Conservation (phyloP, 768 basidiomycete genomes). For the Plicaturopsis crispa region DNA sequence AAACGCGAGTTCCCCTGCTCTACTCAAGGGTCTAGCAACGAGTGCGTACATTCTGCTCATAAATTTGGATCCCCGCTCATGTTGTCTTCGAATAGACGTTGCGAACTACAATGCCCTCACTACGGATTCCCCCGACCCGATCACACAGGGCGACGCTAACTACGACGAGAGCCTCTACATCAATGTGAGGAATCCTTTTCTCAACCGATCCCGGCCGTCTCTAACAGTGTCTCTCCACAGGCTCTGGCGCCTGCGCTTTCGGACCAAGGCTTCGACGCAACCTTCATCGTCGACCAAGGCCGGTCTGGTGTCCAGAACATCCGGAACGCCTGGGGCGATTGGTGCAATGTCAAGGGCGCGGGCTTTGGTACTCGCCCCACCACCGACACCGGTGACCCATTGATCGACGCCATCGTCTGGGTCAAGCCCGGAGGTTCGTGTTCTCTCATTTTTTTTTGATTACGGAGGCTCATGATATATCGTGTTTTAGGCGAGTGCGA, state of each 20-base stretch:
- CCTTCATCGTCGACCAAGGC: slow-evolving; percentile 63
- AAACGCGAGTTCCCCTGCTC: slow-evolving; percentile 44
- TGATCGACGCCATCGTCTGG: slow-evolving; percentile 59
- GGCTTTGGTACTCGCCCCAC: slow-evolving; percentile 59
- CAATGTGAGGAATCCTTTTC: slow-evolving; percentile 24
- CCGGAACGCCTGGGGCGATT: slow-evolving; percentile 55
- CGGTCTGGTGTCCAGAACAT: slow-evolving; percentile 58
- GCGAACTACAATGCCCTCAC: slow-evolving; percentile 29
- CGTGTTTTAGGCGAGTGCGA: no score
- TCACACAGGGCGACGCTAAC: slow-evolving; percentile 52
- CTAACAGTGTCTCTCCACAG: slow-evolving; percentile 14
- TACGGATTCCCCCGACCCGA: slow-evolving; percentile 47
- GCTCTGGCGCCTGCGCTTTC: slow-evolving; percentile 41
- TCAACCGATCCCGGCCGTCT: background rate
- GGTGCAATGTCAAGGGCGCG: slow-evolving; percentile 61
- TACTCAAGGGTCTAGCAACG: slow-evolving; percentile 58
- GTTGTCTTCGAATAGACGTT: slow-evolving; percentile 6
- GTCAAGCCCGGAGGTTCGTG: slow-evolving; percentile 67
- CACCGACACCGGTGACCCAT: slow-evolving; percentile 40
- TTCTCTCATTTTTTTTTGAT: no score
- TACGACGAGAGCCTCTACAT: slow-evolving; percentile 59
- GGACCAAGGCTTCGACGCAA: slow-evolving; percentile 41
- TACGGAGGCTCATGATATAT: no score
- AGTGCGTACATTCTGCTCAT: no score
- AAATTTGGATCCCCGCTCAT: slow-evolving; percentile 24